Conservation (phyloP, 441 rosid species). For the Biscutella laevigata region DNA sequence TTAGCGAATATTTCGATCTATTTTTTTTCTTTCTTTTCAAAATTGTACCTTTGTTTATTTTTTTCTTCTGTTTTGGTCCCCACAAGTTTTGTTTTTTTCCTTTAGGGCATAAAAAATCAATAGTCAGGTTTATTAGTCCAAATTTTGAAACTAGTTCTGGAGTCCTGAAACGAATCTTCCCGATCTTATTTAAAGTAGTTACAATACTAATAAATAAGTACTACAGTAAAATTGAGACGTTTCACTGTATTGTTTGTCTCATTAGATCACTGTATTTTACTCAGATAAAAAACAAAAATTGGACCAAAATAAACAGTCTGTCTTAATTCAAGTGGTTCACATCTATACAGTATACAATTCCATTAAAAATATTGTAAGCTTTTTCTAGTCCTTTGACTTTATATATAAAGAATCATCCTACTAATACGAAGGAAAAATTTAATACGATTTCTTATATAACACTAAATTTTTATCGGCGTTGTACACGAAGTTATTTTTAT, state of each 20-base stretch:
- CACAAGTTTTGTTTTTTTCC: neutral
- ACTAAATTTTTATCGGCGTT: too few species aligned
- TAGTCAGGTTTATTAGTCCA: neutral
- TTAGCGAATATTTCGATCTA: slow-evolving; percentile 13
- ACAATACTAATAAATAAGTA: too few species aligned
- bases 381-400: too few species aligned
- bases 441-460: too few species aligned
- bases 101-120: too few species aligned
- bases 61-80: neutral
- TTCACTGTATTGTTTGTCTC: neutral
- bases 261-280: neutral
- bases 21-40: neutral
- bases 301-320: neutral
- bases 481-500: too few species aligned
- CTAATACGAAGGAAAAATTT: too few species aligned
- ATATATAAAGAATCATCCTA: too few species aligned
- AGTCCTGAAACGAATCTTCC: neutral
- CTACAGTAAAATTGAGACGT: neutral
- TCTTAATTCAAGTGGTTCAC: too few species aligned
- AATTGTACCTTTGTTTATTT: neutral
- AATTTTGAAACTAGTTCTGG: neutral
- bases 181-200: too few species aligned
- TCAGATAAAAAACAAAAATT: neutral
- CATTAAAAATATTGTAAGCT: too few species aligned
- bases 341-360: too few species aligned